Evolutionary conservation across 805 yeast species (phyloP), one percentile per base, ranked within the genome.

Genomic region (Candida boleticola): DNA sequence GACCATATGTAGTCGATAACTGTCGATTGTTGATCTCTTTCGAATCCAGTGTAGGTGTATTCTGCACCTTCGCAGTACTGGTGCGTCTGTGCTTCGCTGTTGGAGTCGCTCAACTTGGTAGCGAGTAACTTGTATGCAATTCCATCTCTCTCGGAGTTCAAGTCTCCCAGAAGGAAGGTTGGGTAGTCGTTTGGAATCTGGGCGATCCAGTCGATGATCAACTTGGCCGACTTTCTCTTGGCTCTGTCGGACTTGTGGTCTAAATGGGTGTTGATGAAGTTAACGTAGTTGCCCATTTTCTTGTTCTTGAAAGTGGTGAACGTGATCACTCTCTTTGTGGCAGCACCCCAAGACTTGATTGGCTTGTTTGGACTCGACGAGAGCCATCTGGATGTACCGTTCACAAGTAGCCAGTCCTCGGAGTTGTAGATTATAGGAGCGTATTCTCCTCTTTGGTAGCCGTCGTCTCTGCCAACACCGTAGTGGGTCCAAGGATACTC

Each of bases 381-480:
- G 11, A 79, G 58, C 84, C 84, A 79, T 41, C 66, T 66, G 7
- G 77, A 71, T 17, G 70, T 66, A n/a, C 63, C 52, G 10, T 68
- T 63, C 4, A 73, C 40, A 29, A 75, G 47, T 29, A 60, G 52
- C 61, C 77, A 71, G 13, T 64, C 64, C 0, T 60, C 40, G 4
- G 49, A 49, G 25, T 70, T 60, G 54, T 62, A 77, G 23, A 73
- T 53, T 9, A 79, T 61, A 1, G 83, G 80, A 3, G 77, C 61
- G 44, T 61, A 77, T 49, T 79, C 85, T 11, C 83, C 82, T 4
- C 52, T 56, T 14, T 55, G 55, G 9, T 52, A 52, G 7, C 83
- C 83, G 51, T 79, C 82, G 39, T 69, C 76, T 51, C 83, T 61
- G 1, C 82, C 82, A 30, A 69, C 68, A 37, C 78, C 80, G 41